Evolutionary conservation across 306 rosid species (phyloP), one percentile per base, ranked within the genome.

Genomic region (Trifolium repens): DNA sequence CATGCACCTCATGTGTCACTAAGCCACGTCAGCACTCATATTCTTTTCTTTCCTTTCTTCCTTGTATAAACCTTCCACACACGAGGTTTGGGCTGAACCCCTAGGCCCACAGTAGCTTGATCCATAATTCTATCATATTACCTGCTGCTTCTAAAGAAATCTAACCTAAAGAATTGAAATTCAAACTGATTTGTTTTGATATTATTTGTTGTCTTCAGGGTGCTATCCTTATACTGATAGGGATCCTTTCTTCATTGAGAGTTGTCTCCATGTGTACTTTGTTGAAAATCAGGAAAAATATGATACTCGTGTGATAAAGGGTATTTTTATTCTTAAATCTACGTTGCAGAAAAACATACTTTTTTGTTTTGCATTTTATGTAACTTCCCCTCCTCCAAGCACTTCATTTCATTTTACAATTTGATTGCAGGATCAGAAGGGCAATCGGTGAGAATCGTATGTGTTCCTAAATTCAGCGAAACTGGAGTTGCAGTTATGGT

Each of bases 201-300:
- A 43, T 60, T 67, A 26, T 37, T 34, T 74, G 11, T 66, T 75
- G 15, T 78, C 66, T 85, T 89, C 61, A 94, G 98, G 97, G 61
- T 94, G 98, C 73, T 94, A 88, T 86, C 98, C 98, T 79, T 94
- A 79, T 81, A 86, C 89, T 3, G 97, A 91, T 52, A 87, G 75
- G 77, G 98, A 94, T 74, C 98, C 98, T 52, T 94, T 94, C 86
- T 79, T 91, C 87, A 76, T 92, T 57, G 96, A 91, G 81, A 88
- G 83, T 78, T 94, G 98, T 70, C 98, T 97, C 78, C 93, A 90
- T 83, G 97, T 91, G 43, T 94, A 94, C 84, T 94, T 91, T 47
- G 79, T 86, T 61, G 98, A 97, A 67, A 94, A 94, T 80, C 98
- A 94, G 84, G 85, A 91, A 79, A 89, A 81, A 84, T 94, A 79